phyloP scores from a whole-genome alignment of 768 basidiomycete genomes.

The Leccinum imitatum region DNA sequence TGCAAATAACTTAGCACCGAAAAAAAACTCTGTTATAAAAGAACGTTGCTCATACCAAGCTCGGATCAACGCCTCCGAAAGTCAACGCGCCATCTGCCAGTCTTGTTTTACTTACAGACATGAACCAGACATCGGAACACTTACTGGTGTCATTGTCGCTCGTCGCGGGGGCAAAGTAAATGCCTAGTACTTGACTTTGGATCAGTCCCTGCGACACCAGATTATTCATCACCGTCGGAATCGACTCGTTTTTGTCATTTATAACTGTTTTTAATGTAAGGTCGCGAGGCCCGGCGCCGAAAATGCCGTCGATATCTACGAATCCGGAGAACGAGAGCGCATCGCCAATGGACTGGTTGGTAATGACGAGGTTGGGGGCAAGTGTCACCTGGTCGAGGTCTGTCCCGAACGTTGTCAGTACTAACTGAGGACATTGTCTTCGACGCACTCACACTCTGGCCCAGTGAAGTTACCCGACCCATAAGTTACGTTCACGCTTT shows the following conservation, averaged over 20 bases:
- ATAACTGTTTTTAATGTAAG: slow-evolving; percentile 9
- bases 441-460: slow-evolving; percentile 33
- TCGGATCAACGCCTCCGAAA: neutral
- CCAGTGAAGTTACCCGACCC: slow-evolving; percentile 27
- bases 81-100: neutral
- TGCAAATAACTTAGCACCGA: neutral
- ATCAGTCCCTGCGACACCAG: slow-evolving; percentile 18
- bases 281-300: slow-evolving; percentile 23
- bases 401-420: slow-evolving; percentile 5
- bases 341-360: slow-evolving; percentile 31
- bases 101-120: neutral
- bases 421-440: neutral
- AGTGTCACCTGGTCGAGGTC: slow-evolving; percentile 29
- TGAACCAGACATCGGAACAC: neutral
- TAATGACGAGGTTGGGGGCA: slow-evolving; percentile 24
- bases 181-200: slow-evolving; percentile 12
- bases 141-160: neutral
- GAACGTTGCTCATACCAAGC: neutral
- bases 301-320: slow-evolving; percentile 24
- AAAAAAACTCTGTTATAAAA: too few relatives aligned
- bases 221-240: slow-evolving; percentile 26
- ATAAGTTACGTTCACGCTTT: slow-evolving; percentile 16
- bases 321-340: slow-evolving; percentile 18
- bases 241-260: neutral
- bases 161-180: neutral